Conservation (phyloP, 176 grass and related monocot species). For the Hordeum vulgare region DNA sequence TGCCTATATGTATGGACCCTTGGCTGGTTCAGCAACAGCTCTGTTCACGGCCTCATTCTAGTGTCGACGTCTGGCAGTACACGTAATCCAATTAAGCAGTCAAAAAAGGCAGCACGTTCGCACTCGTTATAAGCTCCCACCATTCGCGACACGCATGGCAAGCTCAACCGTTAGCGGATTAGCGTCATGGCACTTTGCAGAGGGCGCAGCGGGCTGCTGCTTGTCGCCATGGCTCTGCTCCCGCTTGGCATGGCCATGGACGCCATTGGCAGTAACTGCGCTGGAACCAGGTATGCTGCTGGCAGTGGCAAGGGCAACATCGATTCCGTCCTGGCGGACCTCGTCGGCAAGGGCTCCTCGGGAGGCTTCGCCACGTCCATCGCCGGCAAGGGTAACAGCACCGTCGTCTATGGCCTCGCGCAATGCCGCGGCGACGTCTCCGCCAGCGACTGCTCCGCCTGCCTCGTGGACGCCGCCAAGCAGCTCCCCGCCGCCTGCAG, state of each 20-base stretch:
- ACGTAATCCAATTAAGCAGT: slow-evolving; percentile 26
- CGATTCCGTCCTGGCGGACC: slow-evolving; percentile 45
- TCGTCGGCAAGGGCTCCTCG: slow-evolving; percentile 44
- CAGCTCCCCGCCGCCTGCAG: slow-evolving; percentile 45
- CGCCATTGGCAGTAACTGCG: slow-evolving; percentile 42
- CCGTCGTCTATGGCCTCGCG: slow-evolving; percentile 48
- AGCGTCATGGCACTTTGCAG: slow-evolving; percentile 33
- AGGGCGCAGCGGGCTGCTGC: slow-evolving; percentile 13
- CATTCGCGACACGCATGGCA: slow-evolving; percentile 1
- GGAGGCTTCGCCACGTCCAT: slow-evolving; percentile 47
- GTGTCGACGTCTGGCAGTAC: background rate
- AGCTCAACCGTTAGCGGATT: background rate
- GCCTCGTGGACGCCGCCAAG: slow-evolving; percentile 52
- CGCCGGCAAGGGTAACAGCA: slow-evolving; percentile 12
- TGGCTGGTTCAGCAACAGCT: slow-evolving; percentile 12
- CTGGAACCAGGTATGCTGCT: slow-evolving; percentile 7
- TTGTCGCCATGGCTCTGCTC: slow-evolving; percentile 27
- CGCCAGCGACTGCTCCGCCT: slow-evolving; percentile 42
- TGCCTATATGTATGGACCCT: background rate
- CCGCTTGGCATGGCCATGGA: slow-evolving; percentile 30
- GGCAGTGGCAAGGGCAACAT: slow-evolving; percentile 30
- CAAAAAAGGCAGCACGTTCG: slow-evolving; percentile 5
- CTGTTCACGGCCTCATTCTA: background rate
- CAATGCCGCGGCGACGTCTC: slow-evolving; percentile 65
- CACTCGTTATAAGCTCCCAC: slow-evolving; percentile 16